Percentiles rank a stretch among this genome's conserved stretches.
Evolutionary conservation across 177 flowering plant species (phyloP).

Genomic region (Vitis hybrid): DNA sequence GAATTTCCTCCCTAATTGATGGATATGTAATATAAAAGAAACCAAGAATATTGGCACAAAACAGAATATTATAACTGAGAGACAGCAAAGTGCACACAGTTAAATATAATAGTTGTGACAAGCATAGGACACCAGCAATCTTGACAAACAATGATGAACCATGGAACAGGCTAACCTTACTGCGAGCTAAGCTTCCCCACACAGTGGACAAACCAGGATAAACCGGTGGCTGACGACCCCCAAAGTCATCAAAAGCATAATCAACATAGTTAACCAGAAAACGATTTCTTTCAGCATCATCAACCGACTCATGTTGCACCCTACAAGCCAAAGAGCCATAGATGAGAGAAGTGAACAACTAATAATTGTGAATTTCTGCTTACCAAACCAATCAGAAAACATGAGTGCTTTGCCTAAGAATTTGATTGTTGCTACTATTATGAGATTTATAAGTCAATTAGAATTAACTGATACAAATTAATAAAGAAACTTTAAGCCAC

Average conservation of each 20-base stretch:
- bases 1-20: too few species aligned
- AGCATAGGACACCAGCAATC: background rate
- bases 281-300: constrained; percentile 91
- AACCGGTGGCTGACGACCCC: constrained; percentile 94
- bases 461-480: too few species aligned
- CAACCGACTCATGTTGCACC: constrained; percentile 99
- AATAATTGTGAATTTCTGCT: too few species aligned
- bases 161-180: constrained; percentile 60
- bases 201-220: constrained; percentile 98
- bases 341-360: too few species aligned
- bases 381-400: too few species aligned
- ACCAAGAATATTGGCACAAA: too few species aligned
- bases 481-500: too few species aligned
- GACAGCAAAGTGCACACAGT: background rate
- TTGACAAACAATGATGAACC: background rate
- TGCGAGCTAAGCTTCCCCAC: constrained; percentile 99
- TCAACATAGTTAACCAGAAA: constrained; percentile 92
- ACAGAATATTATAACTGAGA: background rate
- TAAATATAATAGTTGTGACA: background rate
- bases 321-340: constrained; percentile 33
- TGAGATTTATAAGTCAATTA: too few species aligned
- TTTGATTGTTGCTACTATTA: too few species aligned
- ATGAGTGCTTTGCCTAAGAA: too few species aligned
- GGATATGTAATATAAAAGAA: too few species aligned
- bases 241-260: constrained; percentile 99